Base-by-base conservation (phyloP, 345 rosid species). In the Brassica juncea region DNA sequence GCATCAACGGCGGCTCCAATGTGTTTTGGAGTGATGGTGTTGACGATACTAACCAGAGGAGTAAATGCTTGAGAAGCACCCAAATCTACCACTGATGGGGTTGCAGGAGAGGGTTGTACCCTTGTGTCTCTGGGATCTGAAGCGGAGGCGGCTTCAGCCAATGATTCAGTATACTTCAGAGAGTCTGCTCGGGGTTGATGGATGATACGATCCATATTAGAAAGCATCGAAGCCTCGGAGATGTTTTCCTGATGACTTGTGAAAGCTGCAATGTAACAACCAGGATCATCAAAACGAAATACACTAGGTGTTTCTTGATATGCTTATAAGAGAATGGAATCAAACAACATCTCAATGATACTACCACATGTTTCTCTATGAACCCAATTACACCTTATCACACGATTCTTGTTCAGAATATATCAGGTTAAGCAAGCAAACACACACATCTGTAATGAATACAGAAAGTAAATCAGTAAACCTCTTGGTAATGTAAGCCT, bases 1-100 rank as follows among this genome's bases (percentile, higher is more conserved):
- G 86, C 85, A 21, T 88, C 77, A 66, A 90, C 80, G 16, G 95
- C 92, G 47, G 88, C 82, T 68, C 80, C 88, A 83, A 92, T 73
- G 66, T 84, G 83, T 16, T 80, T 87, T 37, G 92, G 84, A 54
- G 80, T 85, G 73, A 88, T 71, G 74, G 65, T 4, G 77, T 71
- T 27, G 28, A 71, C 58, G 25, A 59, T 64, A 27, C 19, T 71
- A 49, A 35, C 77, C 73, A 76, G 31, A 59, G 84, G 80, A 66
- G 49, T 12, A 44, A 76, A 81, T 10, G 64, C 30, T 66, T 68
- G 88, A 75, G 58, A 82, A 11, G 69, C 55, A 52, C 73, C 73
- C 31, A 76, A 32, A 30, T 69, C 11, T 28, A 88, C 70, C 67
- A 58, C 63, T 25, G 84, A 66, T 66, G 90, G 65, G 30, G 28